phyloP scores from a whole-genome alignment of 768 basidiomycete species.

The Chalciporus piperatus region DNA sequence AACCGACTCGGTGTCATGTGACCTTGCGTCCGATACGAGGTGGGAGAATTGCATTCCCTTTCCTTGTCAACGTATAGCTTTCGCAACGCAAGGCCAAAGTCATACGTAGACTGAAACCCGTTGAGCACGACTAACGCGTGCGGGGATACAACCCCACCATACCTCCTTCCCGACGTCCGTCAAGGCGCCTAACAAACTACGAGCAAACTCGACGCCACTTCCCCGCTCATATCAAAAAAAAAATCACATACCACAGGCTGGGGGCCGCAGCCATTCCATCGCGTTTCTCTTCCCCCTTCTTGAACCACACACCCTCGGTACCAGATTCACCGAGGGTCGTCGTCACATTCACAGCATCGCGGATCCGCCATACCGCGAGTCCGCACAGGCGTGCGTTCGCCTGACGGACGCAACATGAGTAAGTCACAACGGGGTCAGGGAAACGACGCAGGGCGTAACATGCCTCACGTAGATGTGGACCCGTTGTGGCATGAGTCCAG shows the following conservation, averaged over 20 bases:
- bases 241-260: constrained; percentile 60
- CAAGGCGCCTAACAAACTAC: constrained; percentile 56
- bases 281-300: constrained; percentile 51
- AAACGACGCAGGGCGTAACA: constrained; percentile 41
- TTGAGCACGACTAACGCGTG: background rate
- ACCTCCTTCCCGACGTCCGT: constrained; percentile 63
- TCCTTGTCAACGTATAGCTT: constrained; percentile 68
- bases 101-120: constrained; percentile 55
- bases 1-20: too few relatives aligned
- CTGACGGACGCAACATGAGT: constrained; percentile 33
- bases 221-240: background rate
- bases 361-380: constrained; percentile 54
- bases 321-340: constrained; percentile 5
- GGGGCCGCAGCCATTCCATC: constrained; percentile 52
- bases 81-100: constrained; percentile 57
- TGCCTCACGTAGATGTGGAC: constrained; percentile 76
- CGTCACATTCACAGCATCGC: constrained; percentile 38
- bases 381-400: constrained; percentile 77
- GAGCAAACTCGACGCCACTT: background rate
- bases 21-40: too few relatives aligned
- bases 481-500: constrained; percentile 57
- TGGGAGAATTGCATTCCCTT: too few relatives aligned
- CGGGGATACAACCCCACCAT: constrained; percentile 5
- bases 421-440: background rate
- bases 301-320: constrained; percentile 35